Evolutionary conservation across 2,329 filamentous ascomycete genomes (phyloP).

Genomic region (Fusarium torulosum): DNA sequence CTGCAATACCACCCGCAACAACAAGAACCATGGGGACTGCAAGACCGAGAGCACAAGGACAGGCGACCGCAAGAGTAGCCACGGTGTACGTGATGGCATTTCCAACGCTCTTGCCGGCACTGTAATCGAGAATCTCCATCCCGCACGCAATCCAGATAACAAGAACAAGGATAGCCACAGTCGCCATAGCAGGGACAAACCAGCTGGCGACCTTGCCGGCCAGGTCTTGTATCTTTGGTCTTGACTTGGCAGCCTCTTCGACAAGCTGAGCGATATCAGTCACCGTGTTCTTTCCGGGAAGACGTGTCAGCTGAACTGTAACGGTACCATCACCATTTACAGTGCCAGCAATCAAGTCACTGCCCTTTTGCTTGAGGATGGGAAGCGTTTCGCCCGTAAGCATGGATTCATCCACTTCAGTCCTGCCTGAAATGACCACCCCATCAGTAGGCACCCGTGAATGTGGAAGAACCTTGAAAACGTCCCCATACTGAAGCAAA

Average conservation of each 20-base stretch:
- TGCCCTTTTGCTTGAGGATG: constrained; percentile 9
- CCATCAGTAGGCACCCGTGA: constrained; percentile 70
- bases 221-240: constrained; percentile 68
- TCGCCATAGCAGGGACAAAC: constrained; percentile 69
- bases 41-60: constrained; percentile 74
- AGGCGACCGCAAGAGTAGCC: constrained; percentile 71
- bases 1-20: constrained; percentile 69
- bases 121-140: constrained; percentile 54
- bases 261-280: constrained; percentile 70
- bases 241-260: constrained; percentile 69
- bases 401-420: constrained; percentile 74
- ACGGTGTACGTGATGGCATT: constrained; percentile 54
- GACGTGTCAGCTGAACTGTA: constrained; percentile 61
- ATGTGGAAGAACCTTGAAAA: constrained; percentile 65
- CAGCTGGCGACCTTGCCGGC: constrained; percentile 69
- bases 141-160: constrained; percentile 12
- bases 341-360: constrained; percentile 14
- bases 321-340: constrained; percentile 60
- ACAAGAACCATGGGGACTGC: constrained; percentile 76
- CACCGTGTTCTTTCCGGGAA: constrained; percentile 70
- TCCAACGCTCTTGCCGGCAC: constrained; percentile 42
- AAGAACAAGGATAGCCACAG: constrained; percentile 60
- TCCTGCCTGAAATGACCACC: constrained; percentile 63
- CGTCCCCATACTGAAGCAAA: constrained; percentile 70
- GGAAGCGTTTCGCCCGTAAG: constrained; percentile 48